phyloP scores from a whole-genome alignment of 345 rosid genomes.

The Geranium brycei region DNA sequence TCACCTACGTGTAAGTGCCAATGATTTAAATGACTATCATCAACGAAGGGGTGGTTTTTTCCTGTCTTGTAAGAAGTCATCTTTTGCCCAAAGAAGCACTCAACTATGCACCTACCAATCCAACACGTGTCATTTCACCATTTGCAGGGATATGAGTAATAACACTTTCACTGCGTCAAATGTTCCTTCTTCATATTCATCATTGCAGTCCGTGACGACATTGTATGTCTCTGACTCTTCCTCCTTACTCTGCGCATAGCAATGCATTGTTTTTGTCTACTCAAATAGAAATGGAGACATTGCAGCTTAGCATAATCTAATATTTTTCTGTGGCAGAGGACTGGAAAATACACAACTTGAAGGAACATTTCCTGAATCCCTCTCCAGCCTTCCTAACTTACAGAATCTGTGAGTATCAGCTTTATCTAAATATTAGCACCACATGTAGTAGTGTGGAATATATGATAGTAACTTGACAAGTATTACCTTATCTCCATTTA shows the following conservation, averaged over 20 bases:
- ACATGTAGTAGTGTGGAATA: background rate
- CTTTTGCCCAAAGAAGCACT: too few species aligned
- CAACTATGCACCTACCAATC: background rate
- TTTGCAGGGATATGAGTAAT: slow-evolving; percentile 71
- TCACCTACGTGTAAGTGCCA: slow-evolving; percentile 53
- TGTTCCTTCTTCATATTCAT: slow-evolving; percentile 51
- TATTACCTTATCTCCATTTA: background rate
- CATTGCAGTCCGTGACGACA: slow-evolving; percentile 40
- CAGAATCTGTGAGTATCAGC: slow-evolving; percentile 53
- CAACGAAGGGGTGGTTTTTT: too few species aligned
- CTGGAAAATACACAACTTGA: slow-evolving; percentile 38
- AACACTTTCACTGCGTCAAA: slow-evolving; percentile 38
- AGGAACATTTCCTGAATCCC: slow-evolving; percentile 39
- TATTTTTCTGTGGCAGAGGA: slow-evolving; percentile 28
- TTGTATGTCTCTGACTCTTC: slow-evolving; percentile 34
- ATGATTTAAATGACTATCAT: too few species aligned
- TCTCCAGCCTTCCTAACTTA: slow-evolving; percentile 46
- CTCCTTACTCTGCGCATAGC: background rate
- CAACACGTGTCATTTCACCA: slow-evolving; percentile 1
- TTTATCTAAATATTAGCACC: background rate
- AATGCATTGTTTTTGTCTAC: background rate
- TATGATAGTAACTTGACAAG: too few species aligned
- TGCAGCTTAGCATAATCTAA: background rate
- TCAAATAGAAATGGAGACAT: background rate
- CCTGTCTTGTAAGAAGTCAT: too few species aligned